Base-by-base conservation (phyloP, 495 filamentous ascomycete species). In the Emericellopsis terricola region DNA sequence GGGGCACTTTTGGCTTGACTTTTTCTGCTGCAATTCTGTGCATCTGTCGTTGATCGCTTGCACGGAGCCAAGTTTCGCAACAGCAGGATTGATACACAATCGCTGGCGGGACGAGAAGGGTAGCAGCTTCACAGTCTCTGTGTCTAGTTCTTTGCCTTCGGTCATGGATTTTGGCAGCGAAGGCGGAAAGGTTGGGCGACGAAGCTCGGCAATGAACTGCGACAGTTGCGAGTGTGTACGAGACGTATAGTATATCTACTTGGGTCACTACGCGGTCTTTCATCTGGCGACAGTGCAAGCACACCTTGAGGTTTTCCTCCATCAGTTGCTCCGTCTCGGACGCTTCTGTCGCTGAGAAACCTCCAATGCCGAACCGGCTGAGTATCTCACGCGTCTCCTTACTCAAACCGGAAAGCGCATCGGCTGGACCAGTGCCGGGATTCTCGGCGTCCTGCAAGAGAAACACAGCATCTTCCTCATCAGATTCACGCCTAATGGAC, bases 41-140 rank as follows among this genome's bases (percentile, higher is more conserved):
- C 89, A 97, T n/a, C 78, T 62, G 54, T 96, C 89, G 44, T 96
- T 97, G 54, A 97, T 94, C 8, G 85, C 83, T 0, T 78, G 77
- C 13, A 75, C 57, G 41, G 69, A 81, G 1, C 65, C 67, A 8
- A 94, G 66, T 14, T 66, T 69, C 27, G 62, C 58, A 11, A 97
- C 87, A 17, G 71, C 69, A 3, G 79, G 66, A 44, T 96, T 94
- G 47, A 96, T 94, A 52, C 89, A 97, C 2, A 97, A 62, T 39
- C 84, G 85, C 44, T 87, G 93, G 18, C 89, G 67, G 0, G 89
- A 94, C 3, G 87, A 92, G 7, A 97, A 56, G 0, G 84, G 75
- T 3, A 97, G 54, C 41, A 96, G 81, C 44, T 89, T 94, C 19
- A 94, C 51, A 4, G 65, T 60, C 46, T 86, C 77, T 21, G 65